phyloP scores from a whole-genome alignment of 768 basidiomycete species.

The Leucocoprinus leucothites region DNA sequence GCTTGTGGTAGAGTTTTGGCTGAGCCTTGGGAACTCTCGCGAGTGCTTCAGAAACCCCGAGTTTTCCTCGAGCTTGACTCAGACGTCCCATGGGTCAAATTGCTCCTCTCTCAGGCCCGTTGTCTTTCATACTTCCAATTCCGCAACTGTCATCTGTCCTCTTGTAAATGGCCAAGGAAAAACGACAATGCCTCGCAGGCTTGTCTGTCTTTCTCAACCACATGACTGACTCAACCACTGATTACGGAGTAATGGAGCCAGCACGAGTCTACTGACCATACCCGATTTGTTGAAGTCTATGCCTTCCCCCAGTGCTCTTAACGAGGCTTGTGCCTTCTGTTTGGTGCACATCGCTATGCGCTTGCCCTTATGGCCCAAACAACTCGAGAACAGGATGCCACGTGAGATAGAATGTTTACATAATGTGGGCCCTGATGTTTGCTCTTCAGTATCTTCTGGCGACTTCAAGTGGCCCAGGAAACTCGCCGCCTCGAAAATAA shows the following conservation, averaged over 20 bases:
- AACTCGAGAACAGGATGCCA: constrained; percentile 4
- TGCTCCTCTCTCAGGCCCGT: background rate
- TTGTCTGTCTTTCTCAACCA: background rate
- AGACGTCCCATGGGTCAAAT: too few relatives aligned
- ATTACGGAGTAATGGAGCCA: too few relatives aligned
- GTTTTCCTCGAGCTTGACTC: too few relatives aligned
- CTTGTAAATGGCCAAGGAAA: too few relatives aligned
- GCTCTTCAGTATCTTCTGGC: background rate
- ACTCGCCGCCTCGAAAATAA: background rate
- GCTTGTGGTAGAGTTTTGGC: background rate
- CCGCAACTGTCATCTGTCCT: background rate
- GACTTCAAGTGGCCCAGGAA: too few relatives aligned
- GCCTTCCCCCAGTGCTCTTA: background rate
- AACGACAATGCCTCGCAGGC: background rate
- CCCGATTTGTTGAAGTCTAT: too few relatives aligned
- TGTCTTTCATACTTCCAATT: constrained; percentile 10
- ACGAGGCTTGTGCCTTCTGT: too few relatives aligned
- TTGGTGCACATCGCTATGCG: background rate
- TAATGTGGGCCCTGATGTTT: background rate
- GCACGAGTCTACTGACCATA: too few relatives aligned
- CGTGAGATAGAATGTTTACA: background rate
- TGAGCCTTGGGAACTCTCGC: background rate
- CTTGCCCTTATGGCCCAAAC: background rate
- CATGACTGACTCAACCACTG: background rate
- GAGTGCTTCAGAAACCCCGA: background rate